phyloP scores from a whole-genome alignment of 2,329 filamentous ascomycete species.

The Talaromyces islandicus region DNA sequence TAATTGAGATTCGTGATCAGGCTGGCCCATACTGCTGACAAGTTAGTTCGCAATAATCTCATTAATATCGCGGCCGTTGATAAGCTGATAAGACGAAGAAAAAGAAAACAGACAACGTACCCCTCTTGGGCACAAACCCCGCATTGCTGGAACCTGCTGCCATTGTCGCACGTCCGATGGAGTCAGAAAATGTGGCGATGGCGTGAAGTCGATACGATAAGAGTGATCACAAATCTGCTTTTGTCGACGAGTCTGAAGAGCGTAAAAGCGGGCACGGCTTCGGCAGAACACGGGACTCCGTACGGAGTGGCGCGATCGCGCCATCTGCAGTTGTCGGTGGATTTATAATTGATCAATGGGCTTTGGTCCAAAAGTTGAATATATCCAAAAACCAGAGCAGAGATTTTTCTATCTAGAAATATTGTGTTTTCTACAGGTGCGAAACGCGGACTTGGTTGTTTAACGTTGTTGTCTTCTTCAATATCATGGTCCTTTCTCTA shows the following conservation, averaged over 20 bases:
- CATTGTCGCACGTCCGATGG: background rate
- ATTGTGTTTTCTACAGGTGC: background rate
- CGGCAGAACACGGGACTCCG: no score
- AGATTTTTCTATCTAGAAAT: background rate
- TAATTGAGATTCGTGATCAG: slow-evolving; percentile 81
- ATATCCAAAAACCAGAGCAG: background rate
- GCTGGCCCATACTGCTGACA: slow-evolving; percentile 67
- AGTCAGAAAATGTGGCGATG: background rate
- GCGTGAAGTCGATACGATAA: background rate
- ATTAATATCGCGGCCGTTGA: background rate
- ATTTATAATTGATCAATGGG: no score
- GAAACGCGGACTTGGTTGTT: background rate
- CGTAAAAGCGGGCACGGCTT: no score
- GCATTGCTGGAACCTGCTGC: background rate
- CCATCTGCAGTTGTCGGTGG: no score
- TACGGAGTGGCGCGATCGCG: no score
- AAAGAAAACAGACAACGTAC: background rate
- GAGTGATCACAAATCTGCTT: no score
- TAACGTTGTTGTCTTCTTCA: no score
- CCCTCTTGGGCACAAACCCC: background rate
- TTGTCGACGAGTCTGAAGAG: no score
- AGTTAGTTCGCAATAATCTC: background rate
- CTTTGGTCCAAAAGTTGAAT: background rate
- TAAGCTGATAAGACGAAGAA: background rate
- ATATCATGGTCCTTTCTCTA: background rate